phyloP scores from a whole-genome alignment of 495 filamentous ascomycete species.

The Neurospora tetrasperma region DNA sequence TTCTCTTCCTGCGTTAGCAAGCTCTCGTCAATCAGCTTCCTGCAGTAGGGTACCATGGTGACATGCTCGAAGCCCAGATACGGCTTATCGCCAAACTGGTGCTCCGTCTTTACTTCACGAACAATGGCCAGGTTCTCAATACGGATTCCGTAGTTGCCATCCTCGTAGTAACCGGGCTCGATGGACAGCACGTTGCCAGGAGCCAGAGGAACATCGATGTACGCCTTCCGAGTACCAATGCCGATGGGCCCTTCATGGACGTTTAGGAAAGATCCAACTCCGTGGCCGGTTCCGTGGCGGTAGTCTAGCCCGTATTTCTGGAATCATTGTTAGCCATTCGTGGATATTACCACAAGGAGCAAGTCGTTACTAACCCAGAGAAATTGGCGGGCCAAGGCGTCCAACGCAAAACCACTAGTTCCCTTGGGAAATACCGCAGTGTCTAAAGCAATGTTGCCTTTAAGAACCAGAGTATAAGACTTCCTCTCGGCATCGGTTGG shows the following conservation, averaged over 20 bases:
- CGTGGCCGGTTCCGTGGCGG: slow-evolving; percentile 93
- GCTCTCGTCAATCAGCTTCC: slow-evolving; percentile 70
- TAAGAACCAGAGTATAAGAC: slow-evolving; percentile 90
- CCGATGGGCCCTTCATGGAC: slow-evolving; percentile 98
- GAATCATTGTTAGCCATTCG: slow-evolving; percentile 1
- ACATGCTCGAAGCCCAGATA: slow-evolving; percentile 95
- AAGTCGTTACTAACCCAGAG: slow-evolving; percentile 54
- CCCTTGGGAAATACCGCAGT: slow-evolving; percentile 87
- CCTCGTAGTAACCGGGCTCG: slow-evolving; percentile 97
- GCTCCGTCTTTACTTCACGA: slow-evolving; percentile 71
- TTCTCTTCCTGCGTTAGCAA: slow-evolving; percentile 70
- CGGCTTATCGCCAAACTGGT: slow-evolving; percentile 86
- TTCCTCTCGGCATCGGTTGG: slow-evolving; percentile 80
- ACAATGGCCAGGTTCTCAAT: slow-evolving; percentile 95
- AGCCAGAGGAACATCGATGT: slow-evolving; percentile 79
- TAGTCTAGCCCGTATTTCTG: slow-evolving; percentile 82
- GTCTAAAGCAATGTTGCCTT: slow-evolving; percentile 90
- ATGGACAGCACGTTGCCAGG: slow-evolving; percentile 92
- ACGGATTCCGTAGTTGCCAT: slow-evolving; percentile 93
- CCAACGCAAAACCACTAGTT: slow-evolving; percentile 85
- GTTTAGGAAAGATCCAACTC: slow-evolving; percentile 84
- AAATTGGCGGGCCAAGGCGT: slow-evolving; percentile 80
- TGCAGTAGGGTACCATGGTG: slow-evolving; percentile 91
- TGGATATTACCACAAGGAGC: background rate
- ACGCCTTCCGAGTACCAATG: slow-evolving; percentile 83